Base-by-base conservation (phyloP, 2,329 filamentous ascomycete species). In the Fusarium hostae region DNA sequence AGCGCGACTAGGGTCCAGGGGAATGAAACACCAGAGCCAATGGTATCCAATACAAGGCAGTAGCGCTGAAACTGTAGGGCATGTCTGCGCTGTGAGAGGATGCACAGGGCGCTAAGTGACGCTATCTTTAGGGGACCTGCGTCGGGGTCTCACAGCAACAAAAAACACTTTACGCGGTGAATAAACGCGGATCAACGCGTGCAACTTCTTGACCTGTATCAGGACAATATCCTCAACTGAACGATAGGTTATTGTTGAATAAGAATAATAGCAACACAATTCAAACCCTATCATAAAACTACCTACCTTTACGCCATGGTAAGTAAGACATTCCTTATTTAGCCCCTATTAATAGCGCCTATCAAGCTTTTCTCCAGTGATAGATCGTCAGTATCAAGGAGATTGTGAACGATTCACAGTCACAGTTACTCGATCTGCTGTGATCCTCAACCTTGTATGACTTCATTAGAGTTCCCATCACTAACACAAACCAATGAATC, bases 401-500 rank as follows among this genome's bases (percentile, higher is more conserved):
- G 45, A 44, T 40, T 59, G 61, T 63, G 60, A 63, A 57, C 55
- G 60, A 63, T 54, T 60, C 61, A 48, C 41, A 28, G 56, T 51
- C 59, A 59, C 37, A 41, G 37, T 39, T 40, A 59, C 44, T 22
- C 28, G 35, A 7, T 18, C 22, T 57, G n/a, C 28, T 22, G 26
- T 43, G 45, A 57, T 28, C 50, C 24, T 45, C 43, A 28, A 40
- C 32, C 34, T 45, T 54, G 24, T 24, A 59, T 52, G 32, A 52
- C 41, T 24, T 50, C 24, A 59, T 45, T 9, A 48, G n/a, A 13
- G 12, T 18, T 7, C 22, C 28, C 20, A 9, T 18, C 10, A 37
- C 59, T 66, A 50, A 73, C 44, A 58, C 3, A 20, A 9, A 41
- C 5, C 34, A 39, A 89, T 90, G 85, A 86, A 86, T 78, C 87